Evolutionary conservation across 2,329 filamentous ascomycete species (phyloP).

Genomic region (Ramularia endophylla): DNA sequence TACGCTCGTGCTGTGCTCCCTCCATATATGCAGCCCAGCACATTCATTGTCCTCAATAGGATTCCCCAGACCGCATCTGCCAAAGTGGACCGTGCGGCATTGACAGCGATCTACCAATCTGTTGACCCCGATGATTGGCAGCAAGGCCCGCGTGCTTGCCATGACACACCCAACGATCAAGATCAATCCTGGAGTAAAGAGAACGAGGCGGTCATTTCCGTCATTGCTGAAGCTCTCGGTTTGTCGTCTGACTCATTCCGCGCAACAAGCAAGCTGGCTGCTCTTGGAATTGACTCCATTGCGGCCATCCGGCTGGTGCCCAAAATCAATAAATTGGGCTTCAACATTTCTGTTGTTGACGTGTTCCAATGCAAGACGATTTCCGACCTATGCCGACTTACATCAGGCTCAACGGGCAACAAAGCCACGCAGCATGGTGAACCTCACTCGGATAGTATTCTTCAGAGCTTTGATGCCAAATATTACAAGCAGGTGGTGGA

Average conservation of each 20-base stretch:
- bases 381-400: conserved; percentile 7
- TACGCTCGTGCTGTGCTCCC: conserved; percentile 7
- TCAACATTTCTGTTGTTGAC: conserved; percentile 9
- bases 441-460: conserved; percentile 1
- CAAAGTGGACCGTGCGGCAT: conserved; percentile 10
- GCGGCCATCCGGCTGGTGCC: conserved; percentile 12
- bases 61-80: conserved; percentile 11
- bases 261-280: conserved; percentile 7
- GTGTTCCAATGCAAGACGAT: conserved; percentile 11
- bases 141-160: background rate
- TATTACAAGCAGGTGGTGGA: conserved; percentile 7
- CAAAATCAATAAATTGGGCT: conserved; percentile 11
- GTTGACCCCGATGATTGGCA: conserved; percentile 6
- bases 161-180: background rate
- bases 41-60: conserved; percentile 8
- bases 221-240: conserved; percentile 5
- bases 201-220: conserved; percentile 5
- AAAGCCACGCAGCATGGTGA: background rate
- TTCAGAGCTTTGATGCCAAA: conserved; percentile 5
- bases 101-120: conserved; percentile 9
- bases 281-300: conserved; percentile 14
- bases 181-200: conserved; percentile 3
- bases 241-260: conserved; percentile 1
- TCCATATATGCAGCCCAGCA: conserved; percentile 11
- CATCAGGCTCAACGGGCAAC: background rate